Evolutionary conservation across 1,284 basidiomycete genomes (phyloP), one percentile per base, ranked within the genome.

Genomic region (Microbotryum lychnidis-dioicae): DNA sequence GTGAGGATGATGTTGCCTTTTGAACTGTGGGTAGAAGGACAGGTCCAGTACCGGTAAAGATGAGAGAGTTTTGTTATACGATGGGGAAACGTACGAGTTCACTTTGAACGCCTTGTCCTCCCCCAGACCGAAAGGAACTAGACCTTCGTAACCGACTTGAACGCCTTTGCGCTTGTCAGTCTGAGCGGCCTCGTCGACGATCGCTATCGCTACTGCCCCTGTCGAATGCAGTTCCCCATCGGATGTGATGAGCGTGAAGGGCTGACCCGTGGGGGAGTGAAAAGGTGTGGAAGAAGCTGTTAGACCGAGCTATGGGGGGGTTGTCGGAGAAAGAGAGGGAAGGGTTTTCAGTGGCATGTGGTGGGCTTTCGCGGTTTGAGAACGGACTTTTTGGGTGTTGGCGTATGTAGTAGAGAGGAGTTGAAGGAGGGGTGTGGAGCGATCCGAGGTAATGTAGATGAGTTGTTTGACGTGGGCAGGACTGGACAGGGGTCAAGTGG

Each of bases 1-100:
- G 57, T 51, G 23, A 68, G 53, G 59, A 68, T 54, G 54, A 68
- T 68, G 54, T 68, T 68, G 44, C 67, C 67, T 31, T 57, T 54
- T 23, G 64, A 52, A 23, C 67, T 68, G 60, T 5, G 20, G 45
- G 6, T 9, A 10, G 37, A 42, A 42, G 4, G 20, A 50, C 6
- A 23, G 20, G 56, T 44, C 8, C n/a, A 46, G 44, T 44, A 44
- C 49, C 16, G 45, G 45, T 8, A 20, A 20, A 10, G 16, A 42
- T 7, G 14, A n/a, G 5, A 27, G 8, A 7, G 31, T 31, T 31
- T 31, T 31, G 23, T 23, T 23, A 2, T 23, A 23, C 23, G 2
- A 23, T 23, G 23, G 23, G 23, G 23, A 23, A 6, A 51, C 62
- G 14, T 14, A 64, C 66, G 54, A 45, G 1, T 65, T 66, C 9